phyloP scores from a whole-genome alignment of 345 rosid genomes.

The Pistacia atlantica region DNA sequence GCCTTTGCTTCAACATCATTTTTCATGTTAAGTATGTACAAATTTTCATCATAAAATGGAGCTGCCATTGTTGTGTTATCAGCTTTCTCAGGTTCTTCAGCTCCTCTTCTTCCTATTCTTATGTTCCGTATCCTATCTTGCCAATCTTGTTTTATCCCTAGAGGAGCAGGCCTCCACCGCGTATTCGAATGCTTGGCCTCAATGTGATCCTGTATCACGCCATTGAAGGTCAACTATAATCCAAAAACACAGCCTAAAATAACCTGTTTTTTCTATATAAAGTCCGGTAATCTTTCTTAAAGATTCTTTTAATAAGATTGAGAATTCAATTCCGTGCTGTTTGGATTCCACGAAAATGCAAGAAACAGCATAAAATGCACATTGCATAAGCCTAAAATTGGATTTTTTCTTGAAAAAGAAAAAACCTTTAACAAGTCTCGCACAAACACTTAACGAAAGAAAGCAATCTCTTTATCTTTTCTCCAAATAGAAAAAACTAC shows the following conservation, averaged over 20 bases:
- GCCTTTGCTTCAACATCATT: constrained; percentile 87
- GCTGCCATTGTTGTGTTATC: constrained; percentile 68
- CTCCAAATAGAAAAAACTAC: background rate
- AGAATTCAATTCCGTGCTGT: background rate
- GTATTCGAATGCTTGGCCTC: constrained; percentile 54
- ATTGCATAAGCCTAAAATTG: background rate
- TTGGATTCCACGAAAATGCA: constrained; percentile 10
- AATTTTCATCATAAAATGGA: constrained; percentile 69
- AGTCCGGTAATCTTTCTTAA: background rate
- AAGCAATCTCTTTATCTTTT: constrained; percentile 9
- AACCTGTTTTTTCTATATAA: background rate
- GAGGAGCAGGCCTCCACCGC: constrained; percentile 61
- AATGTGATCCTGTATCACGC: constrained; percentile 44
- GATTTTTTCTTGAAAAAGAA: background rate
- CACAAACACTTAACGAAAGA: background rate
- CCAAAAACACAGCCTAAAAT: background rate
- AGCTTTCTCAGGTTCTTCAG: constrained; percentile 55
- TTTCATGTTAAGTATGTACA: constrained; percentile 58
- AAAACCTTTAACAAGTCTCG: background rate
- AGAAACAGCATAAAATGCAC: background rate
- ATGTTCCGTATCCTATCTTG: constrained; percentile 76
- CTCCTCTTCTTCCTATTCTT: constrained; percentile 63
- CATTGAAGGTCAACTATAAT: constrained; percentile 15
- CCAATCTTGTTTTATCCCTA: constrained; percentile 81
- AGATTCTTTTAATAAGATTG: background rate